A percentile compares a stretch with the other conserved stretches of the same genome.
These are phyloP conservation scores for Cantharellus cinnabarinus DNA, from an alignment of 768 basidiomycete genomes.

Conservation along the genomic window DNA sequence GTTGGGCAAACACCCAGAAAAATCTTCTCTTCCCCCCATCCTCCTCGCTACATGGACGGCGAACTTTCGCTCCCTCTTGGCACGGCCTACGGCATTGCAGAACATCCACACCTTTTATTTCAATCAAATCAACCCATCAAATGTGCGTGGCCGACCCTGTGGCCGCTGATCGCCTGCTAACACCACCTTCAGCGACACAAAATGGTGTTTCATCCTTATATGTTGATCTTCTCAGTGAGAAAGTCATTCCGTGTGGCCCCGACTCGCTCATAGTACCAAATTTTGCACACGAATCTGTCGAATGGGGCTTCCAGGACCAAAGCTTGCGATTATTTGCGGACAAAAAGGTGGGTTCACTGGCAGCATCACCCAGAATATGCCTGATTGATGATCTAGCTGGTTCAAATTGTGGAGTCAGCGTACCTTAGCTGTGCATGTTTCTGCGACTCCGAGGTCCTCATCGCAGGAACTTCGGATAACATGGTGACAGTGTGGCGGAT, in stretches of 20 bases:
- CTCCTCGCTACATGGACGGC: conserved; percentile 50
- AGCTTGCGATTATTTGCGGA: conserved; percentile 40
- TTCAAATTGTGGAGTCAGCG: conserved; percentile 58
- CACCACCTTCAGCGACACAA: background rate
- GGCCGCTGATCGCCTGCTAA: background rate
- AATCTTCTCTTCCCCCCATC: conserved; percentile 60
- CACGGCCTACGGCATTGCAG: conserved; percentile 55
- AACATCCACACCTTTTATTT: conserved; percentile 51
- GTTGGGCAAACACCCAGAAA: conserved; percentile 82
- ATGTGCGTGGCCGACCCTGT: conserved; percentile 20
- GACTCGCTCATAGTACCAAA: conserved; percentile 37
- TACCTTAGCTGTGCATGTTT: conserved; percentile 57
- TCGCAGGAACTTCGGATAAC: conserved; percentile 64
- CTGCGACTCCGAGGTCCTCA: conserved; percentile 48
- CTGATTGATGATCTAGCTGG: conserved; percentile 24
- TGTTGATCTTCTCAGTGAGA: conserved; percentile 37
- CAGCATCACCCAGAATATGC: background rate
- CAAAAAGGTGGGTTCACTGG: conserved; percentile 25
- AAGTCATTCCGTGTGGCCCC: conserved; percentile 38
- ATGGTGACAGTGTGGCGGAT: conserved; percentile 72
- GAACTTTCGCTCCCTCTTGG: conserved; percentile 52
- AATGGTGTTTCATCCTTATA: conserved; percentile 17
- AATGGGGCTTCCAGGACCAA: conserved; percentile 33
- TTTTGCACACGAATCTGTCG: conserved; percentile 44
- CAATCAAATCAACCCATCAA: conserved; percentile 36